Evolutionary conservation across 2,329 filamentous ascomycete genomes (phyloP), one percentile per base, ranked within the genome.

Genomic region (Hypomyces rosellus): DNA sequence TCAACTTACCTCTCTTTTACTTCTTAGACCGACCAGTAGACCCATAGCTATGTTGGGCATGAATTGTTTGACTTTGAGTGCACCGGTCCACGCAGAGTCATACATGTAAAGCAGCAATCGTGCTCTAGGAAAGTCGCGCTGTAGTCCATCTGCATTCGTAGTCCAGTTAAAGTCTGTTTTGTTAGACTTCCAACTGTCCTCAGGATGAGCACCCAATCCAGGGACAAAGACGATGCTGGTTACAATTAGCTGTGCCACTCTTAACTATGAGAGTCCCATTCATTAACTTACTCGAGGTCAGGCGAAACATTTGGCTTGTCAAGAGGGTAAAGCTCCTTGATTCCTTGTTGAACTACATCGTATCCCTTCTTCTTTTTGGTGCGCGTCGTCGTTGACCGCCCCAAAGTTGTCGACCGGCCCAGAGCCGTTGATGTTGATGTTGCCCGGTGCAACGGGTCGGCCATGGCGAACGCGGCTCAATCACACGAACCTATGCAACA

Each of bases 51-150:
- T 56, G 49, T 71, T 71, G 5, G 57, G 46, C 49, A 73, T 66
- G 30, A 67, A 69, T 38, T 71, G 69, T 54, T 67, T 69, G n/a
- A 73, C 68, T 45, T 69, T 71, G 30, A 72, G 58, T 4, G 62
- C 50, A 1, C 69, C 70, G 2, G 54, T 60, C 70, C 70, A 73
- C 36, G 66, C 65, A 6, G 70, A 73, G 45, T 72, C 65, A 37
- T 71, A 72, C 55, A 67, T 69, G 44, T 70, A 73, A 2, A 73
- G 54, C 14, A 73, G 59, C 11, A 73, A 57, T 2, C 70, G 60
- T 3, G 69, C 68, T 30, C 61, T 65, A 0, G 68, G 70, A 45
- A 73, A 73, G 47, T 72, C 69, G 46, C 64, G 62, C 7, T 60
- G 57, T 3, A 73, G 53, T 0, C 67, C 69, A 37, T 71, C 65